These are phyloP conservation scores for Eucalyptus pauciflora DNA, from an alignment of 345 rosid genomes.

Conservation along the genomic window DNA sequence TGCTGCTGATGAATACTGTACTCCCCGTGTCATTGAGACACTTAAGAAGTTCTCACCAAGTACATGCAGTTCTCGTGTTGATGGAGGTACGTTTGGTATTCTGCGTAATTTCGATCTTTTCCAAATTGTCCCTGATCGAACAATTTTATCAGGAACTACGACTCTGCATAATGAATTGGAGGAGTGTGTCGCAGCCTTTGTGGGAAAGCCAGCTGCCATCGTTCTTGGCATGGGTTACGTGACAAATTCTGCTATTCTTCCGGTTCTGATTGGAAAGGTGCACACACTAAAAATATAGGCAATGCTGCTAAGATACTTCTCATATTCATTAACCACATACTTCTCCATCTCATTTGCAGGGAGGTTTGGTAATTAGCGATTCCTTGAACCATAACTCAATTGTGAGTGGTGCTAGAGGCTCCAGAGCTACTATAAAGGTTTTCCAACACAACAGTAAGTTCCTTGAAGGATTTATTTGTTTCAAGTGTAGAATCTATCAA, in stretches of 20 bases:
- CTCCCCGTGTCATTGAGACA: conserved; percentile 76
- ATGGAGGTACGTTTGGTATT: conserved; percentile 51
- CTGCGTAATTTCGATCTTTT: neutral
- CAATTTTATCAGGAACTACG: conserved; percentile 54
- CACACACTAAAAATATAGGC: neutral
- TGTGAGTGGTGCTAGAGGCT: conserved; percentile 95
- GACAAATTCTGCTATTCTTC: conserved; percentile 82
- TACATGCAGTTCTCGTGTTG: conserved; percentile 81
- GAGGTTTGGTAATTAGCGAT: conserved; percentile 86
- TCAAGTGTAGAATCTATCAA: neutral
- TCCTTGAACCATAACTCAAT: conserved; percentile 94
- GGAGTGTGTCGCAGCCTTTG: conserved; percentile 71
- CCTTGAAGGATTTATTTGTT: neutral
- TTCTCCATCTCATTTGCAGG: conserved; percentile 22
- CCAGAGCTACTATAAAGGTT: conserved; percentile 92
- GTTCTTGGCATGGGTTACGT: conserved; percentile 90
- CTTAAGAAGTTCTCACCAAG: conserved; percentile 69
- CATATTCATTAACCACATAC: neutral
- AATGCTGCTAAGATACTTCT: neutral
- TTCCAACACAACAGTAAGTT: conserved; percentile 89
- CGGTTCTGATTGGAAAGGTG: conserved; percentile 84
- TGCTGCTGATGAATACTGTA: conserved; percentile 92
- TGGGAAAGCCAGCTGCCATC: conserved; percentile 85
- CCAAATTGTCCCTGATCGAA: neutral
- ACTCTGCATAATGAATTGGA: conserved; percentile 70